Percentiles rank a stretch among this genome's conserved stretches.
Conservation (phyloP, 495 filamentous ascomycete genomes). For the Cryomyces antarcticus region DNA sequence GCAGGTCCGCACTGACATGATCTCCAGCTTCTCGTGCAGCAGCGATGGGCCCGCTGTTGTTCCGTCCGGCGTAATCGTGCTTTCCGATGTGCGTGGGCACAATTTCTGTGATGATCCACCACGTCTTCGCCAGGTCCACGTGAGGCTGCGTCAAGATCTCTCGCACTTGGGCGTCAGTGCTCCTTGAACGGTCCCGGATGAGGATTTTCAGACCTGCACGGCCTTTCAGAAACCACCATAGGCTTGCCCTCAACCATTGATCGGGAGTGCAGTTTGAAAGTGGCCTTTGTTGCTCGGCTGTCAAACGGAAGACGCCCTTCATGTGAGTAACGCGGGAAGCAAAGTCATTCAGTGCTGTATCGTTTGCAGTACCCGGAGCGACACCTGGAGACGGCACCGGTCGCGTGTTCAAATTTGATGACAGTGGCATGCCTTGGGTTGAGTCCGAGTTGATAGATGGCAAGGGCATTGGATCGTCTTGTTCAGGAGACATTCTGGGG, state of each 20-base stretch:
- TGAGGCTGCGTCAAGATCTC: conserved; percentile 22
- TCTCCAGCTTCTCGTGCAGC: conserved; percentile 16
- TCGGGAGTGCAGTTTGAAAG: conserved; percentile 33
- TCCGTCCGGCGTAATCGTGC: conserved; percentile 21
- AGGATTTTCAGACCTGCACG: conserved; percentile 49
- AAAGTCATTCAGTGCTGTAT: conserved; percentile 49
- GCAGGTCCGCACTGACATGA: conserved; percentile 24
- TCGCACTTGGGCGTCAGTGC: conserved; percentile 18
- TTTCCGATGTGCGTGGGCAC: conserved; percentile 19
- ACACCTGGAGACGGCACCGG: not conserved
- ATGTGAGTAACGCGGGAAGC: conserved; percentile 42
- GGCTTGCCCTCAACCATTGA: conserved; percentile 46
- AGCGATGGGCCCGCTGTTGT: conserved; percentile 19
- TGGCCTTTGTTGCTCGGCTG: conserved; percentile 49
- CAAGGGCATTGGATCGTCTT: no score
- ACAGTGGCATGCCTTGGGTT: no score
- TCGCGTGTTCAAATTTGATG: no score
- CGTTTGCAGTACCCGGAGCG: conserved; percentile 21
- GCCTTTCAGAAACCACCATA: conserved; percentile 81
- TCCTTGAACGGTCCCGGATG: conserved; percentile 38
- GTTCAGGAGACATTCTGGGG: no score
- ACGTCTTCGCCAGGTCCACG: conserved; percentile 59
- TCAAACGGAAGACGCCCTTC: conserved; percentile 43
- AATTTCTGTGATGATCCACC: conserved; percentile 58
- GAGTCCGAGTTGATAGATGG: no score